These are phyloP conservation scores for Schizosaccharomyces octosporus DNA, from an alignment of 805 yeast species.

Conservation along the genomic window DNA sequence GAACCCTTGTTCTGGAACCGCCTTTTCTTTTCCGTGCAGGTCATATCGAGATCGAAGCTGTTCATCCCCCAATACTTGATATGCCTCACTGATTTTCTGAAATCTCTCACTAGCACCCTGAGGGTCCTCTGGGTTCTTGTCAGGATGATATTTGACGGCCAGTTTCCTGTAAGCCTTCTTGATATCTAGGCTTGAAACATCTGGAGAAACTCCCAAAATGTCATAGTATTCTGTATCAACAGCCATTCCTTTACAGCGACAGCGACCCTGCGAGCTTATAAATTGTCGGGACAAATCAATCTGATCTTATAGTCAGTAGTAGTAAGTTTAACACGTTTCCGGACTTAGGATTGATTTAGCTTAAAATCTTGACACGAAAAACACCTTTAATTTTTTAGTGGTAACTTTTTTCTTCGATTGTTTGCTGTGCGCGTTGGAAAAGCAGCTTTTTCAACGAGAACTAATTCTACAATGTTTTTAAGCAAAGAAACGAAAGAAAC, in stretches of 20 bases:
- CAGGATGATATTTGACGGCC: conserved; percentile 83
- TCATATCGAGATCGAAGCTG: conserved; percentile 52
- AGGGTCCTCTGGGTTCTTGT: conserved; percentile 79
- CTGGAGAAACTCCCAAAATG: conserved; percentile 35
- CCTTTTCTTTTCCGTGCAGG: conserved; percentile 56
- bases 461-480: too few relatives aligned
- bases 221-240: conserved; percentile 37
- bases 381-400: too few relatives aligned
- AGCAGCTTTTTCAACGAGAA: too few relatives aligned
- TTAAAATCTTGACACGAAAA: too few relatives aligned
- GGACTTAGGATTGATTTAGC: too few relatives aligned
- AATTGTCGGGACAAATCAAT: not conserved
- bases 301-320: too few relatives aligned
- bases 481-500: too few relatives aligned
- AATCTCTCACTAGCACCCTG: conserved; percentile 63
- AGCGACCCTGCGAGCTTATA: not conserved
- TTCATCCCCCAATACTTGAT: conserved; percentile 45
- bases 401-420: too few relatives aligned
- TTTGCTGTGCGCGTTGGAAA: too few relatives aligned
- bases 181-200: conserved; percentile 58
- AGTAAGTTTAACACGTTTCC: too few relatives aligned
- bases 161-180: conserved; percentile 61
- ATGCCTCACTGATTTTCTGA: conserved; percentile 40
- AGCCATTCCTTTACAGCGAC: not conserved
- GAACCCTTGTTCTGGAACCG: conserved; percentile 44